Conservation (phyloP, 2,329 filamentous ascomycete genomes). For the Colletotrichum tanaceti region DNA sequence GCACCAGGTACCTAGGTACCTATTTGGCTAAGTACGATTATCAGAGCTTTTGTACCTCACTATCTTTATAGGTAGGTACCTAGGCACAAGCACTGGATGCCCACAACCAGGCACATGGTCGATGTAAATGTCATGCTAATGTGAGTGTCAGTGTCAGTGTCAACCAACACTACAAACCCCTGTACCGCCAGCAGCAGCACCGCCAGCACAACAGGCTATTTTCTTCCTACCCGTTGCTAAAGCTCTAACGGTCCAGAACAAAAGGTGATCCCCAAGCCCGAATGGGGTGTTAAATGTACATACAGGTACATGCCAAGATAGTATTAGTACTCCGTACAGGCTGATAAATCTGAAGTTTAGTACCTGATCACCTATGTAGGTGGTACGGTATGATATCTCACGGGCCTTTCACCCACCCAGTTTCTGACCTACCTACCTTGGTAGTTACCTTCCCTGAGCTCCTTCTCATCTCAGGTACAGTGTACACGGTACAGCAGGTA, state of each 20-base stretch:
- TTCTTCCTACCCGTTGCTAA: neutral
- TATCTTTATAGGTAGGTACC: no score
- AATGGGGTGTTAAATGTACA: neutral
- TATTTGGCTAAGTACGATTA: neutral
- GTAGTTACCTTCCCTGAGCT: neutral
- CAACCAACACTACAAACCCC: neutral
- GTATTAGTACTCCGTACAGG: no score
- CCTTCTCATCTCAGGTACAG: neutral
- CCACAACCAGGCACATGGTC: neutral
- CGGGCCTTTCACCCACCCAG: neutral
- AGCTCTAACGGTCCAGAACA: neutral
- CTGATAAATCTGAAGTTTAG: neutral
- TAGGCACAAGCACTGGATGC: neutral
- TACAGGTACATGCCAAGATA: neutral
- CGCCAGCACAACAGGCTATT: neutral
- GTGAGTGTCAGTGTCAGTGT: slow-evolving; percentile 3
- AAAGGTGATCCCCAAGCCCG: neutral
- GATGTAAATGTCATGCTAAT: slow-evolving; percentile 7
- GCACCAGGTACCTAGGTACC: no score
- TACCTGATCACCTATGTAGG: no score
- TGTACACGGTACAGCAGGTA: no score
- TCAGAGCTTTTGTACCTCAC: neutral
- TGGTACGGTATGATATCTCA: neutral
- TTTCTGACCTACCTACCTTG: neutral
- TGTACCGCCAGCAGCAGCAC: neutral